Evolutionary conservation across 129 eudicot species (phyloP), one percentile per base, ranked within the genome.

Genomic region (Scalesia atractyloides): DNA sequence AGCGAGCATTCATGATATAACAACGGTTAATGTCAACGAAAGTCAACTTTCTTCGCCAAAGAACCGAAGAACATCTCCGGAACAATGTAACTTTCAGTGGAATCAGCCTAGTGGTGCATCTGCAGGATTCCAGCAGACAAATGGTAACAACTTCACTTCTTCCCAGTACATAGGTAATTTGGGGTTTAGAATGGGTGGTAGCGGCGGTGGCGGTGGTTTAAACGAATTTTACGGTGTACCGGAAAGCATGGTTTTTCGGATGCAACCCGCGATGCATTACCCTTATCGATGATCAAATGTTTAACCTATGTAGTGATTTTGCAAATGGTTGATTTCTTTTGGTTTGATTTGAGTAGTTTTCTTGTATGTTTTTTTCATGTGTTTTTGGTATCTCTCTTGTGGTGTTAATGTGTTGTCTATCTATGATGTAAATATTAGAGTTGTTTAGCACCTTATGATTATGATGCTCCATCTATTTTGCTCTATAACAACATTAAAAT

Each of bases 341-440:
- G 64, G 64, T 58, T 58, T 58, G 64, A 26, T 26, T 58, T 26
- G 39, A 26, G 64, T 58, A 58, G 64, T 24, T 24, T 57, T 20
- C 13, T 58, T 58, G 39, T 58, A 58, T 58, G 64, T 58, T 26
- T 1, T 58, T 12, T 58, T 58, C 17, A 22, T 26, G 18, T 58
- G 18, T 13, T 58, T 58, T 58, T 58, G 41, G 37, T 26, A 58
- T 58, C 4, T 58, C 34, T 58, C 39, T 12, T 58, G 9, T 58
- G 37, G 14, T 53, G 59, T 53, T 53, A 53, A 52, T 16, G 61
- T 10, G 64, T 58, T 7, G 22, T 58, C 9, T 58, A 58, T 58
- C 41, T 58, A 58, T 26, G 12, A 58, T 58, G 64, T 58, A 17
- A 58, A 26, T 58, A 58, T 24, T 24, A 58, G 13, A 58, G 37